Evolutionary conservation across 106 monocot species (phyloP), one percentile per base, ranked within the genome.

Genomic region (Agapanthus africanus): DNA sequence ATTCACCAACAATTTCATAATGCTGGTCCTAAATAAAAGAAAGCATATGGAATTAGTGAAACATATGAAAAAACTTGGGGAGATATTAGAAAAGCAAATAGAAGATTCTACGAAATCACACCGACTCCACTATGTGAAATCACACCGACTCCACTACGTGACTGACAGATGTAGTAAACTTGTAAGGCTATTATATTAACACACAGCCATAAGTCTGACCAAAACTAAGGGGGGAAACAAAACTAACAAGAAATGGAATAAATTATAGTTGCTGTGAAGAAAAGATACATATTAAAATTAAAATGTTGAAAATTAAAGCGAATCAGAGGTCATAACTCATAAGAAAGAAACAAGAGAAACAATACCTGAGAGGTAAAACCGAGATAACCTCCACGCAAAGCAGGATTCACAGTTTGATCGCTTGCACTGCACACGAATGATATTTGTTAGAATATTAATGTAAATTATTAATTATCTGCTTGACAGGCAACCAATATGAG

Each of bases 321-420:
- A 18, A 36, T 7, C 6, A 33, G 16, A 62, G 19, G 8, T 36
- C 7, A 36, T 62, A 40, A 26, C 3, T 35, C 38, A 34, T 60
- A 47, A 47, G 30, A 31, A n/a, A n/a, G n/a, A n/a, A n/a, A n/a
- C n/a, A n/a, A n/a, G n/a, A 21, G 50, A 26, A 40, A 54, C 2
- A 78, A 14, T 72, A 91, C 91, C 87, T 91, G 44, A 65, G 54
- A 83, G 3, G 88, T 88, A 68, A 93, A 93, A 38, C 88, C 92
- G 63, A 68, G 74, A 75, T 74, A 93, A 47, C 85, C 76, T 59
- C 92, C 92, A 73, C 71, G 82, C 77, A 71, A 51, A 49, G 81
- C 71, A 70, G 81, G 78, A 70, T 88, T 63, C 41, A 88, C 92
- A 33, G 82, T 83, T 26, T 39, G 14, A 57, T 93, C 92, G 41